phyloP scores from a whole-genome alignment of 495 filamentous ascomycete genomes.

The Daldinia concentrica region DNA sequence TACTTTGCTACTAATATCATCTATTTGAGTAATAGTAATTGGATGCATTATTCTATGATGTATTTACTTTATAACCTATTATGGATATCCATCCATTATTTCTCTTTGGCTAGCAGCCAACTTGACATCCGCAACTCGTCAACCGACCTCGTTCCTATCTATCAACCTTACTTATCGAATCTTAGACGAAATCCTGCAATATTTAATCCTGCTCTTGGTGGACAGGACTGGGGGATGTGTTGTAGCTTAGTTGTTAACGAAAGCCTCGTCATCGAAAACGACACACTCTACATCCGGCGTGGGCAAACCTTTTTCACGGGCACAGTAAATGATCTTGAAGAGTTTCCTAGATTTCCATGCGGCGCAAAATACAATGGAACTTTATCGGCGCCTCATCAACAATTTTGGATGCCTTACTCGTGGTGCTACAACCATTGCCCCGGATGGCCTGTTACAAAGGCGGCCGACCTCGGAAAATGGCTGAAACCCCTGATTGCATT shows the following conservation, averaged over 20 bases:
- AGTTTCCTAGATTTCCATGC: slow-evolving; percentile 44
- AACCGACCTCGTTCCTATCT: slow-evolving; percentile 19
- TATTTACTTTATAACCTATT: not conserved
- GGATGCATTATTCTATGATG: not conserved
- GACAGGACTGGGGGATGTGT: slow-evolving; percentile 32
- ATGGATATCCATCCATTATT: not conserved
- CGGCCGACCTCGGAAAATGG: slow-evolving; percentile 24
- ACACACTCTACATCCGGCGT: slow-evolving; percentile 14
- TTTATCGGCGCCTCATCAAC: slow-evolving; percentile 40
- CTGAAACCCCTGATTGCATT: slow-evolving; percentile 41
- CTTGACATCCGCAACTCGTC: slow-evolving; percentile 7
- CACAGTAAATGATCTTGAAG: not conserved
- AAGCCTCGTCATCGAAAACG: slow-evolving; percentile 19
- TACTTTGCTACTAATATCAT: not conserved
- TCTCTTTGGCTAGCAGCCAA: not conserved
- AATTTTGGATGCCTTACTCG: slow-evolving; percentile 29
- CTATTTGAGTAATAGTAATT: not conserved
- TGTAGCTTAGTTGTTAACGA: slow-evolving; percentile 25
- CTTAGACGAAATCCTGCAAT: not conserved
- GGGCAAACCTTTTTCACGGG: slow-evolving; percentile 11
- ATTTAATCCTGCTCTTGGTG: slow-evolving; percentile 16
- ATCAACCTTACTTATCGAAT: slow-evolving; percentile 10
- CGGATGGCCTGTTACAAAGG: slow-evolving; percentile 25
- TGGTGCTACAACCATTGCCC: slow-evolving; percentile 33
- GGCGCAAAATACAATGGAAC: slow-evolving; percentile 42